These are phyloP conservation scores for Cladosporium sp. DNA, from an alignment of 2,329 filamentous ascomycete species.

Conservation along the genomic window DNA sequence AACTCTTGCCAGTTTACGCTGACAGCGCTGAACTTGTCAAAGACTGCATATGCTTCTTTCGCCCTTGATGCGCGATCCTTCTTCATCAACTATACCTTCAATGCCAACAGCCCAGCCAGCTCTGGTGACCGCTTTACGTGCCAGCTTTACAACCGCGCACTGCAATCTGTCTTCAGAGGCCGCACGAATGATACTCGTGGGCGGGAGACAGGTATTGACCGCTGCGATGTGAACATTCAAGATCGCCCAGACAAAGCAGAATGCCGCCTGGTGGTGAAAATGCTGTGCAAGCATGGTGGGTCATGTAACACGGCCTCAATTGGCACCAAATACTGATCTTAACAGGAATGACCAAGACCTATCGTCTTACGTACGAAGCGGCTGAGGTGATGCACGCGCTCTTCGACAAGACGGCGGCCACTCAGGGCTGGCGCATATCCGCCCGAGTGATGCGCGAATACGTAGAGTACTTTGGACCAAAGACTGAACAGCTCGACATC, in stretches of 20 bases:
- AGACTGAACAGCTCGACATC: constrained; percentile 76
- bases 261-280: constrained; percentile 70
- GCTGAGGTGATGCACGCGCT: constrained; percentile 71
- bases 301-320: neutral
- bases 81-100: constrained; percentile 68
- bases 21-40: constrained; percentile 73
- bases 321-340: constrained; percentile 16
- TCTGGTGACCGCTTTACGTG: constrained; percentile 59
- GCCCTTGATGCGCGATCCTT: constrained; percentile 64
- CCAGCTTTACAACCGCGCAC: constrained; percentile 64
- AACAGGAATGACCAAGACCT: constrained; percentile 68
- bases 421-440: constrained; percentile 69
- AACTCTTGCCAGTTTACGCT: constrained; percentile 54
- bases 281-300: constrained; percentile 67
- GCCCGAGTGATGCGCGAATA: constrained; percentile 68
- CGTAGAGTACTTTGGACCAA: constrained; percentile 75
- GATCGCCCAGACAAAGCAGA: constrained; percentile 64
- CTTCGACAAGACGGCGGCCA: constrained; percentile 63
- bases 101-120: constrained; percentile 19
- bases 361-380: constrained; percentile 70
- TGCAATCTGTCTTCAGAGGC: constrained; percentile 71
- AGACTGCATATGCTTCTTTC: constrained; percentile 73
- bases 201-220: constrained; percentile 66
- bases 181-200: constrained; percentile 61
- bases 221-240: constrained; percentile 69